Evolutionary conservation across 169 alveolate genomes (phyloP).

Genomic region (Eimeria maxima): DNA sequence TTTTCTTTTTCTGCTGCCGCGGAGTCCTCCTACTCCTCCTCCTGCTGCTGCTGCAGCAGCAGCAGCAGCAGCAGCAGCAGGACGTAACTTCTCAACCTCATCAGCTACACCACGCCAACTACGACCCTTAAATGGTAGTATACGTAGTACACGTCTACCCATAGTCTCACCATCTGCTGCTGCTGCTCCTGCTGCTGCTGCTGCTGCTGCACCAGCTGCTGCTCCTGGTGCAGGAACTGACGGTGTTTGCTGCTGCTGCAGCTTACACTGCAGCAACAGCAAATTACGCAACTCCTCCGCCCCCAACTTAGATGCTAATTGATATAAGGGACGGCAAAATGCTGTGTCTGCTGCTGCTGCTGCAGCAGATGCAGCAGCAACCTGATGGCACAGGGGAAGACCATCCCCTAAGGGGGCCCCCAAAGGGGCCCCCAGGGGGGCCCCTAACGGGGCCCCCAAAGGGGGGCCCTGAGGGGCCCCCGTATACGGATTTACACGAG

Average conservation of each 20-base stretch:
- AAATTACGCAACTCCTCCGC: neutral
- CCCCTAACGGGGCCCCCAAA: no score
- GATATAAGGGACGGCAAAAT: neutral
- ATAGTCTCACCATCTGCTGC: neutral
- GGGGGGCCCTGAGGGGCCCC: no score
- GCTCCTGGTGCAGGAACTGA: no score
- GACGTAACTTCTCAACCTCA: neutral
- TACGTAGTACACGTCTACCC: neutral
- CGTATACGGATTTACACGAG: neutral
- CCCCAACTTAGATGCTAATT: neutral
- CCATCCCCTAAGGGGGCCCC: constrained; percentile 1
- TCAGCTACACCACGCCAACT: neutral
- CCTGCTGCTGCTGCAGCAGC: constrained; percentile 22
- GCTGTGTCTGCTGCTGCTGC: neutral
- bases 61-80: no score
- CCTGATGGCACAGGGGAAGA: neutral
- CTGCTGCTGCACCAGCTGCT: neutral
- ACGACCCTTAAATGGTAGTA: neutral
- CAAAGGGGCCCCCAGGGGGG: no score
- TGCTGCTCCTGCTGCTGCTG: constrained; percentile 29
- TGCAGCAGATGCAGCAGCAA: neutral
- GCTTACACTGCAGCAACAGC: no score
- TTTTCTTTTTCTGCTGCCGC: constrained; percentile 59
- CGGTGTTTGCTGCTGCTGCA: no score
- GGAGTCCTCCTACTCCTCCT: neutral